Evolutionary conservation across 768 basidiomycete species (phyloP).

Genomic region (Vishniacozyma victoriae): DNA sequence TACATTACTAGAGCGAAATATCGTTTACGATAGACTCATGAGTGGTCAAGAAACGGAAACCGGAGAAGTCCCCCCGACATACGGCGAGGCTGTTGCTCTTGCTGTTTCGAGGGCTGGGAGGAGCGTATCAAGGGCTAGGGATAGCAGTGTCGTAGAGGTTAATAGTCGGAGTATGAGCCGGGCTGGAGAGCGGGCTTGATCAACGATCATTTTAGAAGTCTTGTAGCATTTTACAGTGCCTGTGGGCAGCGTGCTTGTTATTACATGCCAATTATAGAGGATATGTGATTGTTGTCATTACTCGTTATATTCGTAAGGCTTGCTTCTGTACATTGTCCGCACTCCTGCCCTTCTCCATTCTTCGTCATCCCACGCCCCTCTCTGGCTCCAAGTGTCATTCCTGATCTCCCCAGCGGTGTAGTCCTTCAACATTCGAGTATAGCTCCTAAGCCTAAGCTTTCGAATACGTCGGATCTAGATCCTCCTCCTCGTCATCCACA

Average conservation of each 20-base stretch:
- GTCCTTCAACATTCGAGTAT: too few relatives aligned
- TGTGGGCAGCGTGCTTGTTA: not conserved
- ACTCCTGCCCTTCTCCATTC: too few relatives aligned
- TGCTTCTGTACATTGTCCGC: too few relatives aligned
- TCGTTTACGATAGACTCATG: constrained; percentile 70
- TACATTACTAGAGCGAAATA: constrained; percentile 46
- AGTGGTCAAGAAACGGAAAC: constrained; percentile 72
- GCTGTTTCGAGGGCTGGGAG: constrained; percentile 6
- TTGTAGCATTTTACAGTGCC: not conserved
- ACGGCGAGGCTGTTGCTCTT: constrained; percentile 48
- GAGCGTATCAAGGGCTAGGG: constrained; percentile 3
- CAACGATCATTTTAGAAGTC: not conserved
- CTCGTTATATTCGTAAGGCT: too few relatives aligned
- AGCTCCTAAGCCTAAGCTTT: too few relatives aligned
- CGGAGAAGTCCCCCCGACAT: constrained; percentile 82
- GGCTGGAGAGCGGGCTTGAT: not conserved
- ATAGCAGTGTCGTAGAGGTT: not conserved
- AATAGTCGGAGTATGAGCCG: not conserved
- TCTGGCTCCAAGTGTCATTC: too few relatives aligned
- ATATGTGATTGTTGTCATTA: not conserved
- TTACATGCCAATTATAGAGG: not conserved
- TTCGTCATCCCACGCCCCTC: too few relatives aligned
- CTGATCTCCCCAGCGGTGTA: too few relatives aligned
- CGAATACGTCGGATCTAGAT: not conserved
- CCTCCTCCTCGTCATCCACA: not conserved